phyloP scores from a whole-genome alignment of 345 rosid species.

The Brassica napus region Da-Ae NC_063445.1:55739501-55740000 shows the following conservation, averaged over 20 bases:
- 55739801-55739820: not conserved
- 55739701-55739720: not conserved
- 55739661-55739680: not conserved
- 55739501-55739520: not conserved
- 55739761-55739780: conserved; percentile 20
- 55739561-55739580: not conserved
- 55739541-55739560: not conserved
- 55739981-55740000: too few relatives aligned
- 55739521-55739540: not conserved
- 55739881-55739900: not conserved
- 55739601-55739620: not conserved
- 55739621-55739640: not conserved
- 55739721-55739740: not conserved
- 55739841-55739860: not conserved
- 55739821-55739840: not conserved
- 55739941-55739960: not conserved
- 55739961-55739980: not conserved
- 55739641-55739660: not conserved
- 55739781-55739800: not conserved
- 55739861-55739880: not conserved
- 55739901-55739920: not conserved
- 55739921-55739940: not conserved
- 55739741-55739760: not conserved
- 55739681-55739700: conserved; percentile 12
- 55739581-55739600: too few relatives aligned